Evolutionary conservation across 208 protist genomes (phyloP).

Genomic region (Leishmania gerbilli): DNA sequence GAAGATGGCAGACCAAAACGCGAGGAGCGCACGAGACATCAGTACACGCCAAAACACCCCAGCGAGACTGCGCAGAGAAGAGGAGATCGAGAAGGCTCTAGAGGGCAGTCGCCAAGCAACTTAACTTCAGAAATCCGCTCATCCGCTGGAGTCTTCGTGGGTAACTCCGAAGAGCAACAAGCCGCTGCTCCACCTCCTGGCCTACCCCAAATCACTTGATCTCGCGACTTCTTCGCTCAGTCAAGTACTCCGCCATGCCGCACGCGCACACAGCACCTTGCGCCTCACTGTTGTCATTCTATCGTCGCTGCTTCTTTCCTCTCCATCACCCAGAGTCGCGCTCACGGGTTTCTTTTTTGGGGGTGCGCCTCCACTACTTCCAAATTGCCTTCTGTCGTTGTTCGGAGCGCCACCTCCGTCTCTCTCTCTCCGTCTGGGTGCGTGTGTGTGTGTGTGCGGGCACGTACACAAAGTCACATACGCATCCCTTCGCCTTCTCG

Average conservation of each 20-base stretch:
- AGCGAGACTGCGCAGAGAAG: neutral
- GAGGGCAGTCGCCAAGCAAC: neutral
- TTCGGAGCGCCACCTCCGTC: neutral
- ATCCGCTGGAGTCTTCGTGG: neutral
- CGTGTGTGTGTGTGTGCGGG: neutral
- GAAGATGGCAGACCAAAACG: neutral
- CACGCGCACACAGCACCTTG: neutral
- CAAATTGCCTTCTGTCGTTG: neutral
- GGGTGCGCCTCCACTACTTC: neutral
- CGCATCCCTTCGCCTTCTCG: neutral
- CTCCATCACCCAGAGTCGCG: neutral
- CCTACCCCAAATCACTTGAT: neutral
- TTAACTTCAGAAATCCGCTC: neutral
- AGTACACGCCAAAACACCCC: neutral
- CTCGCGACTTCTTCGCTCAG: neutral
- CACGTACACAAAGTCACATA: neutral
- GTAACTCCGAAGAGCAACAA: neutral
- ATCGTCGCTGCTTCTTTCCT: constrained; percentile 2
- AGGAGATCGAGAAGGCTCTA: neutral
- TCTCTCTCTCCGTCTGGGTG: neutral
- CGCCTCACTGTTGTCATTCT: neutral
- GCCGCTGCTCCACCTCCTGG: neutral
- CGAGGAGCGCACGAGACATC: neutral
- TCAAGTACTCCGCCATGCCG: neutral
- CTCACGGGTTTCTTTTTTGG: neutral